Evolutionary conservation across 2,329 filamentous ascomycete species (phyloP), one percentile per base, ranked within the genome.

Genomic region (Ophiocordyceps australis): DNA sequence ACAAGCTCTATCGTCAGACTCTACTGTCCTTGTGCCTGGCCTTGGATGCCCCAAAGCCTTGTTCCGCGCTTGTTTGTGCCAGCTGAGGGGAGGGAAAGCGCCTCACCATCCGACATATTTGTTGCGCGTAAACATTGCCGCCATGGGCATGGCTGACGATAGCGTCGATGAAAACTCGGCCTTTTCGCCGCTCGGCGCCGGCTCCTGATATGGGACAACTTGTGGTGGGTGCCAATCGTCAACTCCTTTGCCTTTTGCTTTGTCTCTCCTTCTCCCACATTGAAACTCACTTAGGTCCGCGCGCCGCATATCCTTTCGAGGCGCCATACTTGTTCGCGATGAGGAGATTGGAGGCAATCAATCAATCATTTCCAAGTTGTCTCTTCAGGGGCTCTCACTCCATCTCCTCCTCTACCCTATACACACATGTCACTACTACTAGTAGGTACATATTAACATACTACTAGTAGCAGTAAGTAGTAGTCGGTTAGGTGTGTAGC

Each of bases 51-150:
- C 14, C 14, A 24, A 22, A 20, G 19, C 20, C 19, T 18, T 17
- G 7, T 8, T 5, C 14, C n/a, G 10, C 18, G 13, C 17, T 13
- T n/a, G 18, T 26, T 21, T 5, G 11, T 17, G 25, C 12, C 16
- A 6, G 11, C 21, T 20, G 10, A 4, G 16, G 46, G 11, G 13
- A 8, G 22, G 11, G 12, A 15, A n/a, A 14, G 7, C 9, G 16
- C 12, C 57, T 32, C 50, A 70, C 66, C 70, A 75, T 44, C 70
- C 70, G 30, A 75, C 55, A 42, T 68, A 89, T 65, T 80, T 78
- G 57, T 92, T 93, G 38, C 83, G 68, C 40, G 78, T 89, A 48
- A 93, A 89, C 65, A 93, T 91, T 35, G 85, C 85, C 30, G 81
- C 83, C 86, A 94, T 94, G 31, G 86, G 86, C 45, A 95, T 61